Evolutionary conservation across 345 rosid genomes (phyloP), one percentile per base, ranked within the genome.

Genomic region (Aethionema arabicum): DNA sequence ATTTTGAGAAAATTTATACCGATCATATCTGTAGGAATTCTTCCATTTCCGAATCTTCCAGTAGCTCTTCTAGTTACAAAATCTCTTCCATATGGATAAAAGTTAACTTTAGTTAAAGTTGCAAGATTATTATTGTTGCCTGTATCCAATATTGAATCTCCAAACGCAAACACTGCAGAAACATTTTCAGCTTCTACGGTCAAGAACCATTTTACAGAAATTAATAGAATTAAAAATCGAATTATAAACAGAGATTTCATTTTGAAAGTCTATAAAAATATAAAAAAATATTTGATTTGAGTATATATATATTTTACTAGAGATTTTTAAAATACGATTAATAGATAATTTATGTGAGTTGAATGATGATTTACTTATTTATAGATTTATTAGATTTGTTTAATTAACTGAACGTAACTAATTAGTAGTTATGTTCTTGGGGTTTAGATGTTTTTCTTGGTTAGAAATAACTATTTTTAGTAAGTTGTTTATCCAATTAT

Each of bases 81-180:
- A 21, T 78, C 73, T 37, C 32, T 51, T 5, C 79, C 79, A 9
- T 78, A 69, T 0, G 79, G 79, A 32, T n/a, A 66, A 45, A 69
- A 75, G 29, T 78, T 72, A 55, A 70, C 63, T 44, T 54, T 78
- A 6, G 46, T 6, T n/a, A 44, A 9, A 2, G 79, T 53, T 3
- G 0, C 4, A 5, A 69, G 69, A 47, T 69, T 3, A 61, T 75
- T 75, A 44, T 66, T 78, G 32, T 65, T 78, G 48, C 82, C 79
- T 0, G 77, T 61, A 43, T 78, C 82, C 5, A 78, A 60, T 27
- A 78, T 75, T 7, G 82, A 75, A 61, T 78, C 82, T 36, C 82
- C 82, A 5, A 78, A 78, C 0, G 69, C 67, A 3, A 69, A 14
- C 10, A 78, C 15, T 11, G 80, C 78, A 1, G 79, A 36, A 49